Evolutionary conservation across 1,284 basidiomycete genomes (phyloP), one percentile per base, ranked within the genome.

Genomic region (Tilletia setariae): DNA sequence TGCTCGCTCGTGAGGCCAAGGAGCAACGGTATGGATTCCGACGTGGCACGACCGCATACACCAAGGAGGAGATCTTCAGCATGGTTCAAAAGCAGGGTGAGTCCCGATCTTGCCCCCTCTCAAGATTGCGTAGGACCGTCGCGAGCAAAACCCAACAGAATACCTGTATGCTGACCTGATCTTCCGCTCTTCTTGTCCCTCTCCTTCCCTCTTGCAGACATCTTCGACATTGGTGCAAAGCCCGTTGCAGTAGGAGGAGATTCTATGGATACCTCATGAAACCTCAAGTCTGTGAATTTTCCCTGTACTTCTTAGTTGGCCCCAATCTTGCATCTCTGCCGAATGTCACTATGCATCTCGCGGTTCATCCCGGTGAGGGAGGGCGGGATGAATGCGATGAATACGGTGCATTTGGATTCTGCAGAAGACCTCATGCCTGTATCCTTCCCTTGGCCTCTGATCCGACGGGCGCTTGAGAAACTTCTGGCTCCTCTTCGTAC

Each of bases 41-140:
- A 84, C 96, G 73, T 87, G 96, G 77, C 93, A 96, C 85, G 89
- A 91, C 83, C 88, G 91, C 84, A 1, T 80, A 68, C 35, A 81
- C 81, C 1, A 80, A 79, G 71, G 76, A 82, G 64, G 62, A 73
- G 67, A 79, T 82, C 63, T 75, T 73, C 56, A 68, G 76, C 21
- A 79, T 82, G 81, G 72, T 82, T 19, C 69, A 72, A 13, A 74
- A 94, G 87, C 86, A 95, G 92, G n/a, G 84, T 85, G 70, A 30
- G 74, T 73, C 28, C 2, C 16, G 9, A n/a, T 23, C 4, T 28
- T 2, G 51, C 30, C 30, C 51, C 28, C 7, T 44, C 11, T 42
- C 8, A 4, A 53, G n/a, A 6, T 9, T 65, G 4, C 16, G 7
- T 16, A 13, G 7, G 44, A 42, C 56, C 43, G 7, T 23, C 59